These are phyloP conservation scores for Bidens hawaiensis DNA, from an alignment of 140 eudicot genomes.

Conservation along the genomic window DNA sequence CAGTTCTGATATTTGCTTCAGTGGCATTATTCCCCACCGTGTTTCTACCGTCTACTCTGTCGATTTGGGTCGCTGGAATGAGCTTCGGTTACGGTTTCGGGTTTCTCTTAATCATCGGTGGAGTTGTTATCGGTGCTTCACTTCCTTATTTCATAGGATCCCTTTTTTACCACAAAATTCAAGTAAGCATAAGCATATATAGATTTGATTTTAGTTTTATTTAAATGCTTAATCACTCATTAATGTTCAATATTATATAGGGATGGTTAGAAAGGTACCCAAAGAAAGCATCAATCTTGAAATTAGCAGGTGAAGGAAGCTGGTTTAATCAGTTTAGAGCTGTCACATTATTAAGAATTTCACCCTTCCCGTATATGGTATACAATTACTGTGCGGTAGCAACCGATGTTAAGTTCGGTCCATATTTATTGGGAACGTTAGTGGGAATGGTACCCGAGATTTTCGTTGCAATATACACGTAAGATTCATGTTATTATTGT, in stretches of 20 bases:
- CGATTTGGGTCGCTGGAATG: slow-evolving; percentile 99
- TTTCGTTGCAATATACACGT: slow-evolving; percentile 88
- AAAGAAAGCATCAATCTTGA: slow-evolving; percentile 79
- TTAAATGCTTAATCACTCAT: not conserved
- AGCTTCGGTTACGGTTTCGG: slow-evolving; percentile 93
- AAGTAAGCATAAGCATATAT: too few species aligned
- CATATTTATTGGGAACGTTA: slow-evolving; percentile 73
- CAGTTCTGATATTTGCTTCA: slow-evolving; percentile 60
- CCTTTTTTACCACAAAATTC: slow-evolving; percentile 66
- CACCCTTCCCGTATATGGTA: slow-evolving; percentile 82
- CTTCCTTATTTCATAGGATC: slow-evolving; percentile 78
- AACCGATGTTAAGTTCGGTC: slow-evolving; percentile 72
- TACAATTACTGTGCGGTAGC: slow-evolving; percentile 90
- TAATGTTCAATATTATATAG: slow-evolving; percentile 28
- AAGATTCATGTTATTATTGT: slow-evolving; percentile 13
- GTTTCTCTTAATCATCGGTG: slow-evolving; percentile 62
- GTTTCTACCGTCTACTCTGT: slow-evolving; percentile 79
- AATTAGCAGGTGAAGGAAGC: slow-evolving; percentile 89
- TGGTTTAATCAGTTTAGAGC: slow-evolving; percentile 70
- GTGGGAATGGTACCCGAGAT: slow-evolving; percentile 91
- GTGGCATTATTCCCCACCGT: slow-evolving; percentile 73
- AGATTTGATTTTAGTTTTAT: not conserved
- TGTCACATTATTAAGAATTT: slow-evolving; percentile 69
- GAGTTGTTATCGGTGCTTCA: slow-evolving; percentile 58
- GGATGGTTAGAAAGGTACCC: slow-evolving; percentile 82